Conservation (phyloP, 2,329 filamentous ascomycete species). For the Pleoardoris graminearum region DNA sequence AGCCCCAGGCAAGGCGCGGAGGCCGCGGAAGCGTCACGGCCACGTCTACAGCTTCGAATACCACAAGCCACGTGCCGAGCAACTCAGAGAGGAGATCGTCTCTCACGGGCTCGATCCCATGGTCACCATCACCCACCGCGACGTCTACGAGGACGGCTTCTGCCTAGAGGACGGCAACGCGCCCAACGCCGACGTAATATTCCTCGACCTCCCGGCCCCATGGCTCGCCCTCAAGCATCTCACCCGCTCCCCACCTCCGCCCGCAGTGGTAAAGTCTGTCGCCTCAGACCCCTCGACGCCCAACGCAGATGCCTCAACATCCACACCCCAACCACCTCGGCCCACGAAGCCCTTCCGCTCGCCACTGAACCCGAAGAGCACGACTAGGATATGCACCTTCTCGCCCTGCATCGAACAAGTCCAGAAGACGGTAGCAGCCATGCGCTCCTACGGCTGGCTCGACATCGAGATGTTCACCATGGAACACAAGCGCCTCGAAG, state of each 20-base stretch:
- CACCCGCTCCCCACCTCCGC: constrained; percentile 54
- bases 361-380: constrained; percentile 70
- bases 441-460: constrained; percentile 84
- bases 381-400: constrained; percentile 87
- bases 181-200: constrained; percentile 66
- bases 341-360: constrained; percentile 42
- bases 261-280: constrained; percentile 30
- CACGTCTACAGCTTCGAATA: constrained; percentile 84
- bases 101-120: constrained; percentile 67
- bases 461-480: constrained; percentile 95
- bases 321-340: constrained; percentile 10
- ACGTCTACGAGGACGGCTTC: constrained; percentile 79
- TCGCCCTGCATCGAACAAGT: constrained; percentile 97
- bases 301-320: constrained; percentile 41
- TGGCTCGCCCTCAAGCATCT: constrained; percentile 79
- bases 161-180: constrained; percentile 49
- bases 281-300: constrained; percentile 43
- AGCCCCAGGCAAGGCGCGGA: constrained; percentile 23
- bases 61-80: constrained; percentile 70
- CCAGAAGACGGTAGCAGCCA: constrained; percentile 76
- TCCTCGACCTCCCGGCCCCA: constrained; percentile 78
- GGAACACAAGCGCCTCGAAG: constrained; percentile 75
- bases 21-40: constrained; percentile 53
- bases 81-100: constrained; percentile 70
- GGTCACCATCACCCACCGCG: constrained; percentile 74